Percentiles rank a stretch among this genome's conserved stretches.
Evolutionary conservation across 1,284 basidiomycete genomes (phyloP).

Genomic region (Sphagnurus paluster): DNA sequence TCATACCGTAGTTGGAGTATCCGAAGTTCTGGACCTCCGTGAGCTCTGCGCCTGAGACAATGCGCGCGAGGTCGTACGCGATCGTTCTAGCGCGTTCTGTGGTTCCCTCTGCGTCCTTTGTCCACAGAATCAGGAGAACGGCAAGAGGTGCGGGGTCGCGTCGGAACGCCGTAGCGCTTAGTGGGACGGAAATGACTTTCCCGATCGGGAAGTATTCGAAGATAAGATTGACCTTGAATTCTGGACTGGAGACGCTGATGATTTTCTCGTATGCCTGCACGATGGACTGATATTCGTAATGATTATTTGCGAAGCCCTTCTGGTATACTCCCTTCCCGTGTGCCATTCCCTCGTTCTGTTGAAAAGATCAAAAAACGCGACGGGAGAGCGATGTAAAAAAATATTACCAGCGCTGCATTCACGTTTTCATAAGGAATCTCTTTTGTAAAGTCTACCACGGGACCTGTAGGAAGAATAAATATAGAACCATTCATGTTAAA

Average conservation of each 20-base stretch:
- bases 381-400: background rate
- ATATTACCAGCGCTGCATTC: constrained; percentile 34
- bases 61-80: constrained; percentile 27
- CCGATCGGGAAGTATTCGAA: constrained; percentile 44
- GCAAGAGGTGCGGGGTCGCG: constrained; percentile 30
- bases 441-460: constrained; percentile 35
- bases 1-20: constrained; percentile 38
- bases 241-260: constrained; percentile 21
- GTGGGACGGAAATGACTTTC: constrained; percentile 39
- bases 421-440: constrained; percentile 49
- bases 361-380: background rate
- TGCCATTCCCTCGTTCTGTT: constrained; percentile 26
- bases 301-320: constrained; percentile 31
- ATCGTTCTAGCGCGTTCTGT: constrained; percentile 16
- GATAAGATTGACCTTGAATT: constrained; percentile 29
- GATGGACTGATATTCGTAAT: constrained; percentile 25
- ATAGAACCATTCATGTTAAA: background rate
- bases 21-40: constrained; percentile 26
- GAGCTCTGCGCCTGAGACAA: constrained; percentile 26
- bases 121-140: constrained; percentile 36
- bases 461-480: constrained; percentile 34
- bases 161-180: constrained; percentile 39
- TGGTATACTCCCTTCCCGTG: constrained; percentile 33
- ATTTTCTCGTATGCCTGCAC: constrained; percentile 24
- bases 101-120: constrained; percentile 21